A percentile compares a stretch with the other conserved stretches of the same genome.
phyloP scores from a whole-genome alignment of 108 stramenopile species.

The Nitzschia sp. region DNA sequence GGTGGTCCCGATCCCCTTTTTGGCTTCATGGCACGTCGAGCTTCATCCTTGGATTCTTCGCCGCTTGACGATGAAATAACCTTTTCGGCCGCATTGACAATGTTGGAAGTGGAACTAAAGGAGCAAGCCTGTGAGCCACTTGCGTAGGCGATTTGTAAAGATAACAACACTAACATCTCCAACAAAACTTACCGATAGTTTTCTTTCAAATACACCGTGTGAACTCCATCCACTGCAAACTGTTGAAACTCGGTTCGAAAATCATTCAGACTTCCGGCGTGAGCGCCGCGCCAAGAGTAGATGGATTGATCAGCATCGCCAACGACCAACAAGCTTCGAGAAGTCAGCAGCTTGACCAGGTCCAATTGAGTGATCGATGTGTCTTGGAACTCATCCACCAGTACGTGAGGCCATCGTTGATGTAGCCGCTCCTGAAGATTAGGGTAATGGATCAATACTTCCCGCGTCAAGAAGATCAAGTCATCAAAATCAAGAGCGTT shows the following conservation, averaged over 20 bases:
- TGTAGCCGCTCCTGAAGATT: slow-evolving; percentile 52
- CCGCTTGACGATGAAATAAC: slow-evolving; percentile 52
- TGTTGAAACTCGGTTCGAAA: slow-evolving; percentile 55
- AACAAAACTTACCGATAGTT: slow-evolving; percentile 57
- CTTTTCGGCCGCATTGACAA: slow-evolving; percentile 80
- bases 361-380: slow-evolving; percentile 74
- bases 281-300: slow-evolving; percentile 85
- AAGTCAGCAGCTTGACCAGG: slow-evolving; percentile 69
- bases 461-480: slow-evolving; percentile 79
- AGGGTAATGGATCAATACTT: slow-evolving; percentile 53
- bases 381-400: slow-evolving; percentile 92
- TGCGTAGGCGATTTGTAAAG: too few relatives aligned
- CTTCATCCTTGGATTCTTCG: slow-evolving; percentile 36
- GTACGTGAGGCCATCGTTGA: slow-evolving; percentile 71
- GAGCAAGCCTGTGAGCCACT: too few relatives aligned
- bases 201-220: slow-evolving; percentile 78
- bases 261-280: slow-evolving; percentile 67
- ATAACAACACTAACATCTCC: too few relatives aligned
- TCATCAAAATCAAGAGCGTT: slow-evolving; percentile 94
- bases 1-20: slow-evolving; percentile 71
- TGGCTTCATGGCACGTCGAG: slow-evolving; percentile 75
- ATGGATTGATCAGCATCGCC: slow-evolving; percentile 88
- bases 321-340: slow-evolving; percentile 72
- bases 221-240: slow-evolving; percentile 35
- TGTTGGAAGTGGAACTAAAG: slow-evolving; percentile 70